Percentiles rank a stretch among this genome's conserved stretches.
Evolutionary conservation across 2,329 filamentous ascomycete species (phyloP).

Genomic region (Arthrobotrys conoides): DNA sequence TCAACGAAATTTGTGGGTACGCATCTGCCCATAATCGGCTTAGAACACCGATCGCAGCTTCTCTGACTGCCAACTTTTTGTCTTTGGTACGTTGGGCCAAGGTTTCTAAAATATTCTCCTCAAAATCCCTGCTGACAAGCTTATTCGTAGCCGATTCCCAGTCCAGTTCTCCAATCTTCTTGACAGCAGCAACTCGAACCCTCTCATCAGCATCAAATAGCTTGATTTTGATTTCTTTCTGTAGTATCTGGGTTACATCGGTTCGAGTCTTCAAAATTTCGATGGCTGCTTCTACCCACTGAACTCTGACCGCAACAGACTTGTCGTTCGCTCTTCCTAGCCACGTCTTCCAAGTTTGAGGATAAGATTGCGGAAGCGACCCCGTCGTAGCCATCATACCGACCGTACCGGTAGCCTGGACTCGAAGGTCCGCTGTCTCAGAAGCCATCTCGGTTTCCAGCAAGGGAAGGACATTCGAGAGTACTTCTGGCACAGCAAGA

Average conservation of each 20-base stretch:
- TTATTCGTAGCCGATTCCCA: constrained; percentile 84
- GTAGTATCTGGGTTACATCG: constrained; percentile 75
- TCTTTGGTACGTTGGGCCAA: constrained; percentile 92
- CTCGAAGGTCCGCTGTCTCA: constrained; percentile 87
- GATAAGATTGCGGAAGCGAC: constrained; percentile 62
- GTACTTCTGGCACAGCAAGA: constrained; percentile 87
- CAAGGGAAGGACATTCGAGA: constrained; percentile 94
- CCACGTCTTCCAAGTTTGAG: constrained; percentile 64
- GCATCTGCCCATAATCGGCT: constrained; percentile 95
- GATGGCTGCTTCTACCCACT: constrained; percentile 87
- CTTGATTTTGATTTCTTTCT: constrained; percentile 79
- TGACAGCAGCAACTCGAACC: constrained; percentile 89
- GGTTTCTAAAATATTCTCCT: constrained; percentile 76
- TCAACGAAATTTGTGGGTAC: constrained; percentile 84
- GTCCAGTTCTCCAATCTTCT: constrained; percentile 85
- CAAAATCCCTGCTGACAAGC: constrained; percentile 72
- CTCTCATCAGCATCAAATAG: constrained; percentile 90
- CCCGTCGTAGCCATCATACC: constrained; percentile 78
- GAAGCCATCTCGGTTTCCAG: constrained; percentile 91
- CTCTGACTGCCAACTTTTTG: constrained; percentile 82
- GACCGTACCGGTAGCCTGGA: constrained; percentile 91
- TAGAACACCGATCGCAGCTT: constrained; percentile 87
- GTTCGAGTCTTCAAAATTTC: constrained; percentile 88
- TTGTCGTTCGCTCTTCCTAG: constrained; percentile 89
- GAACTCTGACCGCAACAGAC: constrained; percentile 82